phyloP scores from a whole-genome alignment of 805 yeast species.

The Ogataea parapolymorpha region DNA sequence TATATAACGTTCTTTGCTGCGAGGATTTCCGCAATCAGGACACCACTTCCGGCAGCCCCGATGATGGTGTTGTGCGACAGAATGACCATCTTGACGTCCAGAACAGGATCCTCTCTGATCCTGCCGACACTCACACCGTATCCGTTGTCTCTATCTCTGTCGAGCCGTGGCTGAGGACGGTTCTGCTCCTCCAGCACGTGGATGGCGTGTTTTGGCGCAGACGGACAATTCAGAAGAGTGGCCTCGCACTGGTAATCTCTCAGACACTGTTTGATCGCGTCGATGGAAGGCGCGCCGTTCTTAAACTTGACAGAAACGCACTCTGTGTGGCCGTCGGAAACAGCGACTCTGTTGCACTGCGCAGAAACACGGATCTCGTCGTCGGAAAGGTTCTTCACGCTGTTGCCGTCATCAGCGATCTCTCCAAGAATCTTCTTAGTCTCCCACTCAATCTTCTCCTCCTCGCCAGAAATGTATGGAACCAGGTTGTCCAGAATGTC shows the following conservation, averaged over 20 bases:
- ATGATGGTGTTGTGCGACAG: conserved; percentile 94
- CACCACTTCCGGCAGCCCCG: conserved; percentile 99
- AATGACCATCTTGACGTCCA: conserved; percentile 96
- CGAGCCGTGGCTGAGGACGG: conserved; percentile 97
- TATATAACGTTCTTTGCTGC: conserved; percentile 72
- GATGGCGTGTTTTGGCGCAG: conserved; percentile 91
- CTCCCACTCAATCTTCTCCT: conserved; percentile 98
- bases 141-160: conserved; percentile 92
- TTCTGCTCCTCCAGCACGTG: conserved; percentile 88
- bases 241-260: conserved; percentile 83
- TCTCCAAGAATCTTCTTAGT: conserved; percentile 89
- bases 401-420: conserved; percentile 47
- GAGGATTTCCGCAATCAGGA: conserved; percentile 89
- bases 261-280: conserved; percentile 67
- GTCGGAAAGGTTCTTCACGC: conserved; percentile 56
- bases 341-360: conserved; percentile 95
- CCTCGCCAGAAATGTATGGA: conserved; percentile 95
- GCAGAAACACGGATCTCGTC: conserved; percentile 86
- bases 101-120: conserved; percentile 86
- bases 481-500: conserved; percentile 92
- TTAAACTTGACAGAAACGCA: conserved; percentile 85
- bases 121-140: conserved; percentile 95
- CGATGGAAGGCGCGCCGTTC: conserved; percentile 80
- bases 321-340: conserved; percentile 96
- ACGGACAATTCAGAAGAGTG: conserved; percentile 69